These are phyloP conservation scores for Termitomyces sp. DNA, from an alignment of 768 basidiomycete species.

Conservation along the genomic window DNA sequence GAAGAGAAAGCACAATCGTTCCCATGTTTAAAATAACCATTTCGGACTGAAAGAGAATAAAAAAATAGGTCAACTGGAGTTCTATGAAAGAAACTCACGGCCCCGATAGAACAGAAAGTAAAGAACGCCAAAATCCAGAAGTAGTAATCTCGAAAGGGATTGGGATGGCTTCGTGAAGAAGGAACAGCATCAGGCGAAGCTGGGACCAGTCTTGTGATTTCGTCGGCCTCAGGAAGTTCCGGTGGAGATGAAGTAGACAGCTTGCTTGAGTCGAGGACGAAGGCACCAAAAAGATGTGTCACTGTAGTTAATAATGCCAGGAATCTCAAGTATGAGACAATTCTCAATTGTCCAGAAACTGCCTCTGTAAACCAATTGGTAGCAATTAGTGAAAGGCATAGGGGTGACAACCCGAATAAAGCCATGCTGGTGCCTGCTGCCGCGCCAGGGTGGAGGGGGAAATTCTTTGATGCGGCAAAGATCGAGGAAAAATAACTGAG, in stretches of 20 bases:
- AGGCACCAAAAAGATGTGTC: slow-evolving; percentile 51
- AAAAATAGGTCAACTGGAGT: not conserved
- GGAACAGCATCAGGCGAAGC: not conserved
- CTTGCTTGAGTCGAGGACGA: slow-evolving; percentile 29
- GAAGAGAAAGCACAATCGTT: slow-evolving; percentile 66
- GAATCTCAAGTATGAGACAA: slow-evolving; percentile 48
- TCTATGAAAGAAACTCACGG: slow-evolving; percentile 41
- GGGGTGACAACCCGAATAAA: slow-evolving; percentile 78
- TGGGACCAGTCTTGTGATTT: slow-evolving; percentile 30
- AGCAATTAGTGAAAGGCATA: slow-evolving; percentile 66
- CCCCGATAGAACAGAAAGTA: slow-evolving; percentile 55
- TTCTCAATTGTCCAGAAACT: slow-evolving; percentile 38
- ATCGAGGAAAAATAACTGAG: slow-evolving; percentile 64
- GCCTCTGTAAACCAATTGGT: slow-evolving; percentile 54
- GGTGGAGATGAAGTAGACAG: not conserved
- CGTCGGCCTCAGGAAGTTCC: slow-evolving; percentile 12
- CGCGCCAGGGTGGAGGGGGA: slow-evolving; percentile 60
- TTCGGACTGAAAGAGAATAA: slow-evolving; percentile 45
- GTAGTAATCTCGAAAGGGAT: slow-evolving; percentile 48
- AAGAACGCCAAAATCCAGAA: slow-evolving; percentile 65
- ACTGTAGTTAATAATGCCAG: slow-evolving; percentile 50
- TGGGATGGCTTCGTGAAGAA: slow-evolving; percentile 19
- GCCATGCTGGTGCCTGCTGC: slow-evolving; percentile 67
- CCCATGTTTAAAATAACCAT: slow-evolving; percentile 86
- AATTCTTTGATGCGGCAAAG: slow-evolving; percentile 71